These are phyloP conservation scores for Kurtzmaniella cleridarum DNA, from an alignment of 805 yeast genomes.

Conservation along the genomic window DNA sequence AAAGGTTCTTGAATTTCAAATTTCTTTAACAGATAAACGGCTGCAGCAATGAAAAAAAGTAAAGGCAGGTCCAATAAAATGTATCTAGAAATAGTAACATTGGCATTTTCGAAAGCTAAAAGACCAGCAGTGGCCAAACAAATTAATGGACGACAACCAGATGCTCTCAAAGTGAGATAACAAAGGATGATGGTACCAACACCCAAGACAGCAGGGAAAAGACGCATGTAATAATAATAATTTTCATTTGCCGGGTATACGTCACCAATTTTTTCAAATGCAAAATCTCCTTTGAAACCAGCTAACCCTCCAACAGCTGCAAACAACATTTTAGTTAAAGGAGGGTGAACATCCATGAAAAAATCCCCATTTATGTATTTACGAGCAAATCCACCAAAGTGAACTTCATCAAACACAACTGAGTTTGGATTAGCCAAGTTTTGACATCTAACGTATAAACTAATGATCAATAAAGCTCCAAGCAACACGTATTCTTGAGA, in stretches of 20 bases:
- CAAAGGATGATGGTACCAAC: slow-evolving; percentile 59
- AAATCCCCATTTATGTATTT: slow-evolving; percentile 63
- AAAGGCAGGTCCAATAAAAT: slow-evolving; percentile 74
- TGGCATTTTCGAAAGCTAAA: slow-evolving; percentile 62
- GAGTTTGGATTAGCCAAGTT: slow-evolving; percentile 64
- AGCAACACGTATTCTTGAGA: slow-evolving; percentile 20
- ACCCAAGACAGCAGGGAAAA: slow-evolving; percentile 64
- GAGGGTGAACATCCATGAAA: slow-evolving; percentile 78
- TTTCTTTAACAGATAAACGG: slow-evolving; percentile 60
- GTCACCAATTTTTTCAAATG: slow-evolving; percentile 62
- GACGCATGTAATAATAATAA: slow-evolving; percentile 69
- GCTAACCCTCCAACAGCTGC: slow-evolving; percentile 65
- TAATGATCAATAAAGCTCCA: slow-evolving; percentile 40
- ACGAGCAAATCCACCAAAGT: slow-evolving; percentile 94
- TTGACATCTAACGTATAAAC: slow-evolving; percentile 56
- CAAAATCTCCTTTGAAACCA: slow-evolving; percentile 69
- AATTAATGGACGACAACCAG: slow-evolving; percentile 65
- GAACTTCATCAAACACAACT: slow-evolving; percentile 90
- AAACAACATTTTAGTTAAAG: slow-evolving; percentile 68
- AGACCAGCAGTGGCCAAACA: slow-evolving; percentile 53
- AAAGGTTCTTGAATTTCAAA: slow-evolving; percentile 64
- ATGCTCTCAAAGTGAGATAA: slow-evolving; percentile 63
- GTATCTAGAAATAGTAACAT: slow-evolving; percentile 67
- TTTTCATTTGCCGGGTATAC: slow-evolving; percentile 41
- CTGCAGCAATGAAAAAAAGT: slow-evolving; percentile 68